phyloP scores from a whole-genome alignment of 2,329 filamentous ascomycete genomes.

The Teratosphaeria epicoccoides region DNA sequence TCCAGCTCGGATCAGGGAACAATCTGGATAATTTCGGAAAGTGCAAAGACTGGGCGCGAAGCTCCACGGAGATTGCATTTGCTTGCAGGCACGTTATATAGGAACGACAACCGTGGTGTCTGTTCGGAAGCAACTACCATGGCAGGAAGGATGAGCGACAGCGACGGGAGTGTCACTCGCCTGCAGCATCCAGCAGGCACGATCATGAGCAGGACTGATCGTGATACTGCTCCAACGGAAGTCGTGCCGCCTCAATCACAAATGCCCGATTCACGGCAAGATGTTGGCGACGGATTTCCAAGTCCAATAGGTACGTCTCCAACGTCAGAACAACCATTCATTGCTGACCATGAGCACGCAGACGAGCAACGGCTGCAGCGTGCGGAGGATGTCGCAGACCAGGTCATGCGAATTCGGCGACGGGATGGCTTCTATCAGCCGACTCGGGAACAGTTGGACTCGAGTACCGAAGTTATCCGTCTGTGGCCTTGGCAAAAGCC shows the following conservation, averaged over 20 bases:
- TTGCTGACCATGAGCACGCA: not conserved
- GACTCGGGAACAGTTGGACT: not conserved
- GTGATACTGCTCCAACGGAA: not conserved
- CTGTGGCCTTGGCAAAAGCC: not conserved
- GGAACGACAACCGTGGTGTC: not conserved
- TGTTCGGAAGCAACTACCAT: not conserved
- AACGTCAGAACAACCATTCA: not conserved
- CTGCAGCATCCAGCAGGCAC: not conserved
- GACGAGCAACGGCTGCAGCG: not conserved
- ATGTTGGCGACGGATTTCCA: not conserved
- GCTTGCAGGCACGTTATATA: not conserved
- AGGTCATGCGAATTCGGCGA: not conserved
- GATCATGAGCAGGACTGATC: not conserved
- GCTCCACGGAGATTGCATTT: not conserved
- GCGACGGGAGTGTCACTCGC: not conserved
- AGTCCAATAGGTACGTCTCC: not conserved
- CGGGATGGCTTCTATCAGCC: not conserved
- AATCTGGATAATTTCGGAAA: not conserved
- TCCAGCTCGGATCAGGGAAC: not conserved
- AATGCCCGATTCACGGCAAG: not conserved
- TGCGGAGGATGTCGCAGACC: not conserved
- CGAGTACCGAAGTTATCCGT: not conserved
- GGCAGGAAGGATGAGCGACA: not conserved
- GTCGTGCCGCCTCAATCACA: not conserved
- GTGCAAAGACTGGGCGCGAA: not conserved